These are phyloP conservation scores for Fragaria ananassa DNA, from an alignment of 306 rosid genomes.

Conservation along the genomic window DNA sequence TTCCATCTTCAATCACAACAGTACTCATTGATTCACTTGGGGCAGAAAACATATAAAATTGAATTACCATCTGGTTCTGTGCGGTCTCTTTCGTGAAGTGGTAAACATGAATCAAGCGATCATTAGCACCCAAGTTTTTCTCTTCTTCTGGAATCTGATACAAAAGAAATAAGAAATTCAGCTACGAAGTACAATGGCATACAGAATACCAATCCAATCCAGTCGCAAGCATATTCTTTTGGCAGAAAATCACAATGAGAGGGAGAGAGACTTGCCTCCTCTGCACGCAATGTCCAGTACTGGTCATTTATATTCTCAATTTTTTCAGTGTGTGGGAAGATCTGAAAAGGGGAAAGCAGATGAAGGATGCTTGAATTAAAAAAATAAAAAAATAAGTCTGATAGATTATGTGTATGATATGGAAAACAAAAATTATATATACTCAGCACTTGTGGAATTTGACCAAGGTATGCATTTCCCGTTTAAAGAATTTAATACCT, in stretches of 20 bases:
- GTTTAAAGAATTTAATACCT: constrained; percentile 40
- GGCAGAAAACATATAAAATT: background rate
- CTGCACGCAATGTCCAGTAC: constrained; percentile 79
- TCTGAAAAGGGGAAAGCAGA: constrained; percentile 37
- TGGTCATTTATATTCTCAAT: constrained; percentile 81
- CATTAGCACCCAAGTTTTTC: constrained; percentile 65
- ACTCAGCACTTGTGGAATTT: background rate
- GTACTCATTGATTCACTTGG: too few relatives aligned
- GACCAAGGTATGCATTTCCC: background rate
- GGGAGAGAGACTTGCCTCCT: constrained; percentile 48
- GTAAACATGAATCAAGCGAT: constrained; percentile 86
- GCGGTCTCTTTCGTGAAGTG: constrained; percentile 75
- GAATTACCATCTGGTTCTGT: constrained; percentile 64
- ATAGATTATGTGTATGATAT: background rate
- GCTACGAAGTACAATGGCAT: constrained; percentile 6
- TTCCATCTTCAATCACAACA: background rate
- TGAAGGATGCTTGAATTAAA: background rate
- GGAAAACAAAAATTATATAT: background rate
- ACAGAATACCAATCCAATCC: background rate
- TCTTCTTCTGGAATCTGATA: constrained; percentile 83
- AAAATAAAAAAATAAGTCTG: background rate
- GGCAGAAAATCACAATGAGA: background rate
- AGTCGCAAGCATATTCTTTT: background rate
- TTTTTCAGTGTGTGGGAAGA: constrained; percentile 57
- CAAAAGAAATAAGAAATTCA: background rate